phyloP scores from a whole-genome alignment of 2,329 filamentous ascomycete species.

The Exophiala sideris region DNA sequence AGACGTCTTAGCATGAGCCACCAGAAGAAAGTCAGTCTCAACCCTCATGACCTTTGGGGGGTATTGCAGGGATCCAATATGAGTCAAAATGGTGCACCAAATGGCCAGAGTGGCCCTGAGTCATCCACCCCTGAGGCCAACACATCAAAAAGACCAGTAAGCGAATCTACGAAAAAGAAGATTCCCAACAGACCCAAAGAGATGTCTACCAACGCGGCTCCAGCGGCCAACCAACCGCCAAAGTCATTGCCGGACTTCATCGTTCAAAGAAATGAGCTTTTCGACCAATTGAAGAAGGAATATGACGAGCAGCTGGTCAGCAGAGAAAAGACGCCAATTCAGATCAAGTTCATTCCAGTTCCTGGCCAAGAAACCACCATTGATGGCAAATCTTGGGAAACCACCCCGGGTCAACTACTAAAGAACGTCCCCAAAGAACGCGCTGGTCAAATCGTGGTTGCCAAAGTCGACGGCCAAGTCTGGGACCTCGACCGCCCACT shows the following conservation, averaged over 20 bases:
- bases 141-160: constrained; percentile 28
- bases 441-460: constrained; percentile 79
- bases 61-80: constrained; percentile 23
- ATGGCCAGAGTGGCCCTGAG: constrained; percentile 12
- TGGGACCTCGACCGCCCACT: constrained; percentile 93
- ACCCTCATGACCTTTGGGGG: constrained; percentile 29
- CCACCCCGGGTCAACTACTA: constrained; percentile 76
- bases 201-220: constrained; percentile 29
- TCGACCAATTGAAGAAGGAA: constrained; percentile 82
- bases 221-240: constrained; percentile 31
- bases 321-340: constrained; percentile 45
- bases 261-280: constrained; percentile 77
- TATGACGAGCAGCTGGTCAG: constrained; percentile 71
- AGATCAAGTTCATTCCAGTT: constrained; percentile 47
- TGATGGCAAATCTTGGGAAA: constrained; percentile 80
- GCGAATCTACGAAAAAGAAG: constrained; percentile 34
- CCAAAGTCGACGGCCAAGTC: constrained; percentile 76
- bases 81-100: constrained; percentile 20
- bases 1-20: constrained; percentile 23
- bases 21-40: constrained; percentile 27
- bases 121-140: constrained; percentile 27
- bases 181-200: constrained; percentile 26
- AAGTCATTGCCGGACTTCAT: constrained; percentile 68
- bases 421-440: constrained; percentile 78
- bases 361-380: constrained; percentile 40